Conservation (phyloP, 768 basidiomycete species). For the Agaricus blazei region DNA sequence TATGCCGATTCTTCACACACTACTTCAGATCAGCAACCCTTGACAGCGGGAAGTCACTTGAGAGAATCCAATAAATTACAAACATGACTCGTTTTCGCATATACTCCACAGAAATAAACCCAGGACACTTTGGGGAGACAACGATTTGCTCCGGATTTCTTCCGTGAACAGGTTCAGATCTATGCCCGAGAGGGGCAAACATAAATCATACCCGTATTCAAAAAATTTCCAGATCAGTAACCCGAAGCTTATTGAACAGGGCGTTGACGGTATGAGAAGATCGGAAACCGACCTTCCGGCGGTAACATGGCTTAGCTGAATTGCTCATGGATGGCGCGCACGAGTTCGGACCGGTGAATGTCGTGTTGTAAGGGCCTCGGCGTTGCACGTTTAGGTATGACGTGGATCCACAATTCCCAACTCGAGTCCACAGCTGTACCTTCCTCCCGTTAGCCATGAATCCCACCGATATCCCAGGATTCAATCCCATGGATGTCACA, state of each 20-base stretch:
- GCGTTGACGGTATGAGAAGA: too few species aligned
- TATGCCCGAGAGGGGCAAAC: neutral
- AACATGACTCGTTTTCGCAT: too few species aligned
- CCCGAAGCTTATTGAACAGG: neutral
- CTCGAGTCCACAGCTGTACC: constrained; percentile 4
- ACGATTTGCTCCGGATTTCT: neutral
- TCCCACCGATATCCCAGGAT: constrained; percentile 1
- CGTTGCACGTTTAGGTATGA: neutral
- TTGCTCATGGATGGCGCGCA: neutral
- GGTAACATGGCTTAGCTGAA: too few species aligned
- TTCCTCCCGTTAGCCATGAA: neutral
- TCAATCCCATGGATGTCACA: neutral
- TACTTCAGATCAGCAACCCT: too few species aligned
- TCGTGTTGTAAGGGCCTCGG: neutral
- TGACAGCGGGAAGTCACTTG: too few species aligned
- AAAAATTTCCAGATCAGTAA: neutral
- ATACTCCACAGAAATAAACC: too few species aligned
- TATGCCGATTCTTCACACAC: too few species aligned
- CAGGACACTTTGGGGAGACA: neutral
- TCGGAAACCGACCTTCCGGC: too few species aligned
- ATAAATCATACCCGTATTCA: neutral
- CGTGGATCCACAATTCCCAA: constrained; percentile 5
- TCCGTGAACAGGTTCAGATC: neutral
- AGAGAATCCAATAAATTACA: too few species aligned
- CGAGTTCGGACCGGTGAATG: neutral